Evolutionary conservation across 345 rosid species (phyloP).

Genomic region (Eucalyptus marginata): DNA sequence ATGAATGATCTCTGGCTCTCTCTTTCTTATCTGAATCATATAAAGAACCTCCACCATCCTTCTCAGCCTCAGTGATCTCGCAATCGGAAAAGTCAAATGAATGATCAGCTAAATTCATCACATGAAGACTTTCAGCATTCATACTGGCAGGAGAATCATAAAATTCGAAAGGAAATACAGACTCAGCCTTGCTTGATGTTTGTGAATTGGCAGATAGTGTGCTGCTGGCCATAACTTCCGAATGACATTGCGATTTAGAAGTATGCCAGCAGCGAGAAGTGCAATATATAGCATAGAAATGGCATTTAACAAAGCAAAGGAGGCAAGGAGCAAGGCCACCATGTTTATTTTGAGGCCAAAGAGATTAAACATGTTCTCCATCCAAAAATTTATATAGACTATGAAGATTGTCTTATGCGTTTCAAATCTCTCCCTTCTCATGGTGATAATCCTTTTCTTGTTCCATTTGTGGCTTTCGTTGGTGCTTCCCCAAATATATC

Average conservation of each 20-base stretch:
- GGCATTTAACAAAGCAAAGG: constrained; percentile 84
- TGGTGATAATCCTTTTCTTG: too few relatives aligned
- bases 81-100: constrained; percentile 29
- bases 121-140: constrained; percentile 17
- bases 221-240: constrained; percentile 60
- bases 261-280: constrained; percentile 71
- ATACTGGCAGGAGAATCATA: constrained; percentile 26
- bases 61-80: constrained; percentile 68
- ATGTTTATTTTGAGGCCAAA: constrained; percentile 68
- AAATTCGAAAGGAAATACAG: constrained; percentile 24
- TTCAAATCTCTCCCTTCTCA: too few relatives aligned
- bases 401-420: too few relatives aligned
- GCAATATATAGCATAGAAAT: constrained; percentile 64
- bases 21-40: constrained; percentile 29
- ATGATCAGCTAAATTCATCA: constrained; percentile 25
- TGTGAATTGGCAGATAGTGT: constrained; percentile 10
- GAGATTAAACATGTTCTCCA: too few relatives aligned
- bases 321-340: constrained; percentile 81
- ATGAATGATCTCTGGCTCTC: constrained; percentile 23
- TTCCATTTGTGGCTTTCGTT: too few relatives aligned
- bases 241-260: constrained; percentile 40
- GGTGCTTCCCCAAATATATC: too few relatives aligned
- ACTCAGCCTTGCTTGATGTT: constrained; percentile 33
- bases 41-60: constrained; percentile 20
- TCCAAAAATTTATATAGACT: too few relatives aligned